These are phyloP conservation scores for Phytophthora idaei DNA, from an alignment of 352 stramenopile genomes.

Conservation along the genomic window DNA sequence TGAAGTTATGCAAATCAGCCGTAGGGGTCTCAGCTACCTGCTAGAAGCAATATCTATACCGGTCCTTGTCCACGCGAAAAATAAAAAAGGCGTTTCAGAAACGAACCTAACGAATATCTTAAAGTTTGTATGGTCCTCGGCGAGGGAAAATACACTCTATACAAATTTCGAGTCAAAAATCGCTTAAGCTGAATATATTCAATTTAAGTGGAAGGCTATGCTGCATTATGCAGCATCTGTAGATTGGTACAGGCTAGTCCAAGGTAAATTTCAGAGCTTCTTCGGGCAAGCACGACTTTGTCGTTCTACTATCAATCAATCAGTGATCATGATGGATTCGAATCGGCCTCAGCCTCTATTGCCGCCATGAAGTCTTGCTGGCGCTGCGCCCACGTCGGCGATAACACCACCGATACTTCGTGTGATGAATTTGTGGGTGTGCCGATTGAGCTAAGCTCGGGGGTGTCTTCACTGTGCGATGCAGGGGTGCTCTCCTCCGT, in stretches of 20 bases:
- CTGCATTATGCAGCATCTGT: too few relatives aligned
- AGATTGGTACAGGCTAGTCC: too few relatives aligned
- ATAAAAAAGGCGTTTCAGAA: too few relatives aligned
- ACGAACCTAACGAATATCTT: background rate
- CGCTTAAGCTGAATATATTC: too few relatives aligned
- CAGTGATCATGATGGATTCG: too few relatives aligned
- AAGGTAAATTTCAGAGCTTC: too few relatives aligned
- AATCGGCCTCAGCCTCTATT: slow-evolving; percentile 19
- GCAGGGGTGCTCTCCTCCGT: slow-evolving; percentile 6
- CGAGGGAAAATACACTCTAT: background rate
- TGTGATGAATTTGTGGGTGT: background rate
- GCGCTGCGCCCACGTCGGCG: slow-evolving; percentile 14
- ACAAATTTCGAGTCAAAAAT: background rate
- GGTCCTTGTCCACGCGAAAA: too few relatives aligned
- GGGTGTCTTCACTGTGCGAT: slow-evolving; percentile 2
- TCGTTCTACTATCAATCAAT: too few relatives aligned
- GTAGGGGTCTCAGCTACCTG: too few relatives aligned
- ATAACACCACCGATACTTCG: slow-evolving; percentile 1
- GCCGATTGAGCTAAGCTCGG: slow-evolving; percentile 3
- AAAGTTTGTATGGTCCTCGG: background rate
- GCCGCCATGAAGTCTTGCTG: slow-evolving; percentile 27
- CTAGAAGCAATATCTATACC: too few relatives aligned
- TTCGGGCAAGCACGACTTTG: too few relatives aligned
- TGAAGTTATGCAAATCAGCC: background rate
- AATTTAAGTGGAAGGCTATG: too few relatives aligned